Conservation (phyloP, 805 yeast species). For the Groenewaldozyma salmanticensis region DNA sequence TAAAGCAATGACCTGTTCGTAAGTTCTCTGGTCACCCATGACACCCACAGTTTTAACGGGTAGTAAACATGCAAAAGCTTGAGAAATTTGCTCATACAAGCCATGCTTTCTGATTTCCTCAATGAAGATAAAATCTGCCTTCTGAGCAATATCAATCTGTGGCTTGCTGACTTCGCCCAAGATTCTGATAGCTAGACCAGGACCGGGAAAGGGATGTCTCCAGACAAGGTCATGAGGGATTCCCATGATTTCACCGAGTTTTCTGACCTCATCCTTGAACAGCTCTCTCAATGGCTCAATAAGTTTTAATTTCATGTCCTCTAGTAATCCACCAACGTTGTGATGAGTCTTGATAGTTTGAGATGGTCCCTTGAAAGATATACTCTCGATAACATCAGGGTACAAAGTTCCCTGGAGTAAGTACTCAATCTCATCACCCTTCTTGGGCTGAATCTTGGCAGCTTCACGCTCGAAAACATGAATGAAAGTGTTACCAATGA, state of each 20-base stretch:
- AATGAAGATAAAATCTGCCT: constrained; percentile 92
- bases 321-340: constrained; percentile 96
- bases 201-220: constrained; percentile 99
- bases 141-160: constrained; percentile 94
- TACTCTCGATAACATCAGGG: constrained; percentile 97
- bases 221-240: constrained; percentile 95
- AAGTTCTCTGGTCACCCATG: constrained; percentile 99
- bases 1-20: constrained; percentile 97
- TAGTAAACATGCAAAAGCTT: constrained; percentile 93
- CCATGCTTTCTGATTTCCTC: constrained; percentile 94
- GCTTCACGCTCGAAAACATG: constrained; percentile 97
- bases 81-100: constrained; percentile 83
- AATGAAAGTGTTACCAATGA: constrained; percentile 95
- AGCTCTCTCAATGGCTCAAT: constrained; percentile 98
- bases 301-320: constrained; percentile 95
- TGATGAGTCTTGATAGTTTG: constrained; percentile 99
- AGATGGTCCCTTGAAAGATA: constrained; percentile 98
- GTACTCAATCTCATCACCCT: constrained; percentile 82
- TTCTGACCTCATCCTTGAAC: constrained; percentile 98
- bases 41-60: constrained; percentile 99
- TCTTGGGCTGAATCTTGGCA: constrained; percentile 73
- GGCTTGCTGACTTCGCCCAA: constrained; percentile 91
- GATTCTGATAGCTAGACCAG: constrained; percentile 98
- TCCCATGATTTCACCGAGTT: constrained; percentile 86
- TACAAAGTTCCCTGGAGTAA: constrained; percentile 94